Conservation (phyloP, 768 basidiomycete genomes). For the Lanmaoa rubissima region DNA sequence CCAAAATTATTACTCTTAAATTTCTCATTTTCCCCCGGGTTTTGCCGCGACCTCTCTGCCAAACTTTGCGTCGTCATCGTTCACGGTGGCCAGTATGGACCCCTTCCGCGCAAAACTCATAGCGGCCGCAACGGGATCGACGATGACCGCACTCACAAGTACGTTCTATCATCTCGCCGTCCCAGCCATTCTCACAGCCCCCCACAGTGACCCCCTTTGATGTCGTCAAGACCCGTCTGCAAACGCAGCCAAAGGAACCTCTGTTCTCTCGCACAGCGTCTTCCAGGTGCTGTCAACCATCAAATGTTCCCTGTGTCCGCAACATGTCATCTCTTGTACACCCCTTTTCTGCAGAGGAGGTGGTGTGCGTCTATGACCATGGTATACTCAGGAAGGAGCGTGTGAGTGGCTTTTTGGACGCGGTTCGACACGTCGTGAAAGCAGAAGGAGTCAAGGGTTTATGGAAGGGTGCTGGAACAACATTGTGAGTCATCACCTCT, state of each 20-base stretch:
- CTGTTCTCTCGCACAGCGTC: constrained; percentile 53
- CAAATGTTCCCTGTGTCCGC: constrained; percentile 54
- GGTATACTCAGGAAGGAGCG: constrained; percentile 68
- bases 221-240: constrained; percentile 93
- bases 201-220: constrained; percentile 96
- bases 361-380: constrained; percentile 80
- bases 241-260: constrained; percentile 74
- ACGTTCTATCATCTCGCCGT: constrained; percentile 23
- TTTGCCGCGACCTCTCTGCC: constrained; percentile 19
- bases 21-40: constrained; percentile 13
- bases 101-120: constrained; percentile 75
- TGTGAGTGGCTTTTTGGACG: constrained; percentile 84
- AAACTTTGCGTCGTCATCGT: not conserved
- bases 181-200: constrained; percentile 9
- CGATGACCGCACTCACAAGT: constrained; percentile 83
- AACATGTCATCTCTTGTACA: constrained; percentile 74
- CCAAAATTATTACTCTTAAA: not conserved
- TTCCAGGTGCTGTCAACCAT: constrained; percentile 70
- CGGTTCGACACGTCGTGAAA: constrained; percentile 73
- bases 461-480: constrained; percentile 95
- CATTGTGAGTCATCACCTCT: constrained; percentile 56
- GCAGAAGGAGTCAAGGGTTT: constrained; percentile 82
- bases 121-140: constrained; percentile 77
- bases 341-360: constrained; percentile 52
- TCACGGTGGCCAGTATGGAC: constrained; percentile 42